These are phyloP conservation scores for Pholiota molesta DNA, from an alignment of 768 basidiomycete species.

Conservation along the genomic window DNA sequence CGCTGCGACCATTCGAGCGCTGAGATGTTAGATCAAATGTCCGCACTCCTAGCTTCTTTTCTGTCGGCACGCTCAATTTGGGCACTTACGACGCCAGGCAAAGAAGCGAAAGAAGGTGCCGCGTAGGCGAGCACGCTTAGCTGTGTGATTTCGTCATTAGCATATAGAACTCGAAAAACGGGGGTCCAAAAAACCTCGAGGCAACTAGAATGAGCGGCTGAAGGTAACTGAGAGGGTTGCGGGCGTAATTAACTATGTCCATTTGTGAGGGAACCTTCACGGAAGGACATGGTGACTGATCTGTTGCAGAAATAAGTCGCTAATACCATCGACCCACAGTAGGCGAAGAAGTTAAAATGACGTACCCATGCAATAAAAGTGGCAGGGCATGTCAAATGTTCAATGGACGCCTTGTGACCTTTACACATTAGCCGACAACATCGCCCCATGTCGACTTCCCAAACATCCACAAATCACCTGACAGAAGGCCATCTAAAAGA, in stretches of 20 bases:
- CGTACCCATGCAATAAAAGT: conserved; percentile 8
- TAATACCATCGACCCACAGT: not conserved
- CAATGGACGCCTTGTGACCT: conserved; percentile 19
- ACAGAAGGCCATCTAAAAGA: conserved; percentile 3
- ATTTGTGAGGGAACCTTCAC: not conserved
- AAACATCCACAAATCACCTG: conserved; percentile 17
- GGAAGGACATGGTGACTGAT: not conserved
- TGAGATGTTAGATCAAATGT: conserved; percentile 1
- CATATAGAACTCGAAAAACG: not conserved
- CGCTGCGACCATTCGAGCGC: conserved; percentile 2
- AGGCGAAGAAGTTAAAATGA: conserved; percentile 8
- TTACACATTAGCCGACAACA: conserved; percentile 20
- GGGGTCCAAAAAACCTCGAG: not conserved
- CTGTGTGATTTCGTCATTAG: not conserved
- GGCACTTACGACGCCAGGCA: not conserved
- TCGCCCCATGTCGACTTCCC: conserved; percentile 18
- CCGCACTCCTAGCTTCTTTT: conserved; percentile 7
- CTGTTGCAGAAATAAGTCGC: not conserved
- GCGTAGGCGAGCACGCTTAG: not conserved
- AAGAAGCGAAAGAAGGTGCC: not conserved
- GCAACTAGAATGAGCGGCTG: not conserved
- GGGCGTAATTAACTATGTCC: not conserved
- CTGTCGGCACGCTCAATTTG: not conserved
- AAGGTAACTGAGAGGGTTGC: not conserved
- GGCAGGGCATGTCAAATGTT: not conserved